Conservation (phyloP, 768 basidiomycete species). For the Leccinellum albellum region DNA sequence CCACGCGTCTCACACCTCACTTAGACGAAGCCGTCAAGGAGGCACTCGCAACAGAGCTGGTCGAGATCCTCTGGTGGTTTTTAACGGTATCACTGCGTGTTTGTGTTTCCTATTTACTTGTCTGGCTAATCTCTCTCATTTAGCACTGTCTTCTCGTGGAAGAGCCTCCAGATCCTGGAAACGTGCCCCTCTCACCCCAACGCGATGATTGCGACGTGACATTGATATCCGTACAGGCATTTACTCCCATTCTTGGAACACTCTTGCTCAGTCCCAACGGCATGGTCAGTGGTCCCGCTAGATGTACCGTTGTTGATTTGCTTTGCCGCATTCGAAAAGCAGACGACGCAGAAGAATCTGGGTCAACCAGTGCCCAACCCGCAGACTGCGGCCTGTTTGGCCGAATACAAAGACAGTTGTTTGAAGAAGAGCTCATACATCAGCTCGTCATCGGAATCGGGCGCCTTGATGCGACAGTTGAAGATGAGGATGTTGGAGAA, state of each 20-base stretch:
- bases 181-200: constrained; percentile 10
- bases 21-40: constrained; percentile 86
- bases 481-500: constrained; percentile 36
- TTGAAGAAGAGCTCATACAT: constrained; percentile 78
- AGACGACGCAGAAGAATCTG: constrained; percentile 40
- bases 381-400: constrained; percentile 48
- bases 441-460: constrained; percentile 92
- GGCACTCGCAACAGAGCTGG: constrained; percentile 76
- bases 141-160: constrained; percentile 69
- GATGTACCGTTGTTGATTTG: constrained; percentile 74
- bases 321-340: constrained; percentile 65
- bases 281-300: constrained; percentile 66
- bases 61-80: constrained; percentile 91
- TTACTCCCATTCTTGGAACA: constrained; percentile 88
- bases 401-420: constrained; percentile 51
- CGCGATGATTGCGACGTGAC: constrained; percentile 25
- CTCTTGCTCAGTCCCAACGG: constrained; percentile 79
- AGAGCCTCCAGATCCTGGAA: constrained; percentile 30
- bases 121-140: constrained; percentile 2
- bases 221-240: constrained; percentile 74
- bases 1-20: constrained; percentile 8
- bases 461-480: constrained; percentile 46
- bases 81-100: constrained; percentile 48
- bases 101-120: background rate
- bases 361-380: constrained; percentile 32